Evolutionary conservation across 1,284 basidiomycete species (phyloP).

Genomic region (Tilletia indica): DNA sequence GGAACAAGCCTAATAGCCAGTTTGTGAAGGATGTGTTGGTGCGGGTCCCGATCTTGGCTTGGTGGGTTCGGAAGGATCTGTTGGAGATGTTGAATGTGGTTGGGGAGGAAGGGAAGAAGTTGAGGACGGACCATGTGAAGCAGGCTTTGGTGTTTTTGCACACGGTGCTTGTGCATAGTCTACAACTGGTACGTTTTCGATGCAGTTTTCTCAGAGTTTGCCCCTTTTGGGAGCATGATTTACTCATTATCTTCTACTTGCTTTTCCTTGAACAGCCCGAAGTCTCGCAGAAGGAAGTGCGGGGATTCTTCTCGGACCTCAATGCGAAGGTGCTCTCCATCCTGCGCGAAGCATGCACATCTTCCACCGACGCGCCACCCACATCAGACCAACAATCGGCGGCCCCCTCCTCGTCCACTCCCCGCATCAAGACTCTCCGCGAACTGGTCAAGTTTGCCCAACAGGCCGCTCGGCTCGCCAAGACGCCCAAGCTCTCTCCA

Average conservation of each 20-base stretch:
- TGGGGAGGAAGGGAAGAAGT: background rate
- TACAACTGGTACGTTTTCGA: background rate
- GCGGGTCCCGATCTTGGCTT: slow-evolving; percentile 69
- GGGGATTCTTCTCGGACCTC: background rate
- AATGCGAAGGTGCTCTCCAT: background rate
- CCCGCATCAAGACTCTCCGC: background rate
- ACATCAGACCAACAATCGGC: background rate
- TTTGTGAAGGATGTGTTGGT: slow-evolving; percentile 80
- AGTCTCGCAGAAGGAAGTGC: background rate
- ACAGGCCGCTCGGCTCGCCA: background rate
- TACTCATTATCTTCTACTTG: background rate
- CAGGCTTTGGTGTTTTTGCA: slow-evolving; percentile 76
- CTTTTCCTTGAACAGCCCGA: background rate
- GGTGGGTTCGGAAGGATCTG: slow-evolving; percentile 67
- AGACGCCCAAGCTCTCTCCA: background rate
- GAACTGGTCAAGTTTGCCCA: background rate
- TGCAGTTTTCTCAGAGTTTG: background rate
- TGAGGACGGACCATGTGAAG: slow-evolving; percentile 6
- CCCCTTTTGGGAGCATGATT: background rate
- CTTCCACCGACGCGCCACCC: background rate
- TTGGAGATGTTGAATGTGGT: slow-evolving; percentile 49
- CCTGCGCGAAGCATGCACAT: background rate
- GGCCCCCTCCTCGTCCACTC: background rate
- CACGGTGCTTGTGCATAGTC: slow-evolving; percentile 64
- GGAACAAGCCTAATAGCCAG: slow-evolving; percentile 69